Evolutionary conservation across 257 asterid species (phyloP).

Genomic region (Nicotiana sylvestris): DNA sequence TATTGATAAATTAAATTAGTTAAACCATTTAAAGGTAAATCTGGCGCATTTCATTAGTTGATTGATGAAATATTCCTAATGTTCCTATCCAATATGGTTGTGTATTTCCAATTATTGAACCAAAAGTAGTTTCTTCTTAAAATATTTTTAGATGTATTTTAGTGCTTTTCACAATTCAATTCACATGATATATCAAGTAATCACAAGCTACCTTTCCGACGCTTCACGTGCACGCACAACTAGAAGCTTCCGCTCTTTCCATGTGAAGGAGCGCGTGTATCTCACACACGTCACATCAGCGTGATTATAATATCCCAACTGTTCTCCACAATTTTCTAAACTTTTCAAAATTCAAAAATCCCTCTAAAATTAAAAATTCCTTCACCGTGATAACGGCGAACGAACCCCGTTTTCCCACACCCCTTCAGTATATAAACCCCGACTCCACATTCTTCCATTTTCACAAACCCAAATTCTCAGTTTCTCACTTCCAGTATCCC

Average conservation of each 20-base stretch:
- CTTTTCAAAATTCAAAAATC: constrained; percentile 1
- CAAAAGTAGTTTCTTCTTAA: neutral
- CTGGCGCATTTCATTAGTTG: neutral
- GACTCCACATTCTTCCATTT: constrained; percentile 7
- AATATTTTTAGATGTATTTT: neutral
- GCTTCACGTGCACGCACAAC: constrained; percentile 12
- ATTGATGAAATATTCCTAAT: too few species aligned
- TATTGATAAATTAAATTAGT: too few species aligned
- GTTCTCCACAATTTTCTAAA: constrained; percentile 4
- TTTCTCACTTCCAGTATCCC: neutral
- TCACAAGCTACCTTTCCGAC: constrained; percentile 21
- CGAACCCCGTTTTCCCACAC: neutral
- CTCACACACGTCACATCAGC: neutral
- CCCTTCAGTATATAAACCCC: constrained; percentile 11
- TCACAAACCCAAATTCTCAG: neutral
- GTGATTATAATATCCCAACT: neutral
- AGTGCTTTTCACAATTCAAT: neutral
- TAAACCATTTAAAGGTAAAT: too few species aligned
- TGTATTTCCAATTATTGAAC: neutral
- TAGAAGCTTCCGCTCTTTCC: neutral
- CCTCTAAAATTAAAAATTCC: neutral
- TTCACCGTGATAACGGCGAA: constrained; percentile 12
- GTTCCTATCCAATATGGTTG: too few species aligned
- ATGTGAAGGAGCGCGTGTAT: constrained; percentile 16
- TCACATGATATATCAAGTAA: constrained; percentile 15